Evolutionary conservation across 257 asterid genomes (phyloP).

Genomic region (Phtheirospermum japonicum): DNA sequence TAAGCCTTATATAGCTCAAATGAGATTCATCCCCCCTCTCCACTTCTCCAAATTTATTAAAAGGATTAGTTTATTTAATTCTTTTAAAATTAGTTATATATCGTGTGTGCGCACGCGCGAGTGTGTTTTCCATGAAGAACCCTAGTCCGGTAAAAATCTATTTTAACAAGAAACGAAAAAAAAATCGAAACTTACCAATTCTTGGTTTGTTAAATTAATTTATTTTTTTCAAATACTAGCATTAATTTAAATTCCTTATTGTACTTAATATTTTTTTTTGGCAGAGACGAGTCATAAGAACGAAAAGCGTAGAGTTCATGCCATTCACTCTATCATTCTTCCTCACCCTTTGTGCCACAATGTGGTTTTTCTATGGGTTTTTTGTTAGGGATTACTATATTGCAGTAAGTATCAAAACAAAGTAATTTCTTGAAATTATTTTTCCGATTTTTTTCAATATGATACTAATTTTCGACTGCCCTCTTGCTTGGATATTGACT

Average conservation of each 20-base stretch:
- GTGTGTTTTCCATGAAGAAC: no score
- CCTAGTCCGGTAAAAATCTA: no score
- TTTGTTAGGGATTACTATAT: constrained; percentile 55
- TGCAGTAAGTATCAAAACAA: constrained; percentile 45
- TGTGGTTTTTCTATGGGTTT: constrained; percentile 76
- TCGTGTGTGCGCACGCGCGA: no score
- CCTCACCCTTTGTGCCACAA: constrained; percentile 58
- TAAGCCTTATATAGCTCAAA: no score
- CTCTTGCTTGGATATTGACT: constrained; percentile 5
- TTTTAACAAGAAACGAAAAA: no score
- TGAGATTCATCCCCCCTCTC: no score
- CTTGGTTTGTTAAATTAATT: no score
- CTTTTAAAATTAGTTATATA: no score
- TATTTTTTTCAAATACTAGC: no score
- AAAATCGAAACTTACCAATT: no score
- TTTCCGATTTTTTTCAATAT: neutral
- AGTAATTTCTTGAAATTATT: neutral
- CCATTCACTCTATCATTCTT: constrained; percentile 58
- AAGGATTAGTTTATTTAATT: no score
- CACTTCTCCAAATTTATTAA: no score
- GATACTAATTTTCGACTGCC: neutral
- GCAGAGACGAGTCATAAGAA: constrained; percentile 58
- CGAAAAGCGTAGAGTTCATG: constrained; percentile 74
- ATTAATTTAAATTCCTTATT: neutral
- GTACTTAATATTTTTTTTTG: neutral